These are phyloP conservation scores for Quercus suber DNA, from an alignment of 306 rosid genomes.

Conservation along the genomic window DNA sequence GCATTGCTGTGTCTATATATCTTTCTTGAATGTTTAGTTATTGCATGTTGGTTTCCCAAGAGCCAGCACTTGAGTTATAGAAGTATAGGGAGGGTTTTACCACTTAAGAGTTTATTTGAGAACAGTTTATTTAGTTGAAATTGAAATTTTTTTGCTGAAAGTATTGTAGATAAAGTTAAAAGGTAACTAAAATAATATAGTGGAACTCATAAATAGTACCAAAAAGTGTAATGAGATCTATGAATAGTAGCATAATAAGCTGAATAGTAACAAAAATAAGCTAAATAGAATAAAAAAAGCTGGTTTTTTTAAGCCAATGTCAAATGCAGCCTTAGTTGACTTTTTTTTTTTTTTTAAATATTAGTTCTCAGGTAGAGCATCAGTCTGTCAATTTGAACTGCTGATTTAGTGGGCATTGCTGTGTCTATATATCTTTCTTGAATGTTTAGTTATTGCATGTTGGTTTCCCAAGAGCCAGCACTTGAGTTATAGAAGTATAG, in stretches of 20 bases:
- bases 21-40: neutral
- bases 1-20: slow-evolving; percentile 6
- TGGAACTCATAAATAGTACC: rapidly evolving
- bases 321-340: no score
- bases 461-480: neutral
- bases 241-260: no score
- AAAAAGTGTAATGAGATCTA: no score
- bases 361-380: neutral
- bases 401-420: slow-evolving; percentile 4
- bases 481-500: neutral
- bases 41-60: neutral
- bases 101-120: no score
- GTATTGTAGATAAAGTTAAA: no score
- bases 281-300: no score
- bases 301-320: no score
- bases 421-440: slow-evolving; percentile 3
- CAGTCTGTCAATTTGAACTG: neutral
- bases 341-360: neutral
- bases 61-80: neutral
- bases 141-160: no score
- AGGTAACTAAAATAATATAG: no score
- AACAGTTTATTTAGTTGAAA: no score
- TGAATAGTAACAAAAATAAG: no score
- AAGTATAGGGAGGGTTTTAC: neutral
- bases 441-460: neutral